phyloP scores from a whole-genome alignment of 2,329 filamentous ascomycete genomes.

The Alternaria brassicae region DNA sequence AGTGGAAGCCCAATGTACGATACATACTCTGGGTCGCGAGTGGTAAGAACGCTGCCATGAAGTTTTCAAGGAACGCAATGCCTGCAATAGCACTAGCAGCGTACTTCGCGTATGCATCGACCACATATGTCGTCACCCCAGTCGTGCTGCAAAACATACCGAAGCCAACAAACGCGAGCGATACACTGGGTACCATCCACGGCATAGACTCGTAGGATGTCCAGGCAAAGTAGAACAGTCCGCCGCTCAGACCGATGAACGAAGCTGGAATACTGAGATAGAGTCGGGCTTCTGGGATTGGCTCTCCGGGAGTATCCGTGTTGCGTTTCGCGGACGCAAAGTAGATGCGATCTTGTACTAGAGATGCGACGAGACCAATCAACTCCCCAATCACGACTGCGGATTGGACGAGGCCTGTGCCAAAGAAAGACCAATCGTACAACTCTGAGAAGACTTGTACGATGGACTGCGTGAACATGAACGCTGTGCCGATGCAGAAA shows the following conservation, averaged over 20 bases:
- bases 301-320: constrained; percentile 46
- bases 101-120: constrained; percentile 60
- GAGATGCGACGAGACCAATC: constrained; percentile 50
- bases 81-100: constrained; percentile 59
- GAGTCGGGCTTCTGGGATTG: constrained; percentile 56
- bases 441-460: constrained; percentile 52
- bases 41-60: constrained; percentile 58
- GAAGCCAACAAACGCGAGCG: constrained; percentile 58
- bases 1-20: constrained; percentile 56
- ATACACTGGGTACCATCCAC: constrained; percentile 59
- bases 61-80: constrained; percentile 58
- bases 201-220: constrained; percentile 52
- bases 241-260: constrained; percentile 57
- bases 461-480: constrained; percentile 59
- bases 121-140: constrained; percentile 58
- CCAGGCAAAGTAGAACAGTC: constrained; percentile 62
- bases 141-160: constrained; percentile 58
- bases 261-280: constrained; percentile 54
- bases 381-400: constrained; percentile 57
- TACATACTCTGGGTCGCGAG: constrained; percentile 59
- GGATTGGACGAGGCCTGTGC: constrained; percentile 55
- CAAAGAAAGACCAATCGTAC: constrained; percentile 53
- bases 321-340: constrained; percentile 52
- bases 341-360: constrained; percentile 52
- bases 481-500: constrained; percentile 57